phyloP scores from a whole-genome alignment of 805 yeast species.

The Candida piceae region DNA sequence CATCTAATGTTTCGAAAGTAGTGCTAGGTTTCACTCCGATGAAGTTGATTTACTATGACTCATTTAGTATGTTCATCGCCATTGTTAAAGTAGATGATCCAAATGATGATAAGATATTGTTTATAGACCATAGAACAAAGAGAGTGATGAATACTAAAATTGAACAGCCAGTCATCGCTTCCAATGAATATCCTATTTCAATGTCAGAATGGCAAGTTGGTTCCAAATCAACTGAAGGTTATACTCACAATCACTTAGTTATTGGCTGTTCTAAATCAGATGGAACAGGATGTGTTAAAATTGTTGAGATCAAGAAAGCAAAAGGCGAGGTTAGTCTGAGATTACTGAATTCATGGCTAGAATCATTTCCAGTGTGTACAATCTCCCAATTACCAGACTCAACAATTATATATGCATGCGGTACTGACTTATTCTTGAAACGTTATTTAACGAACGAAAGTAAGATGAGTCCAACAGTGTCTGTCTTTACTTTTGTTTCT shows the following conservation, averaged over 20 bases:
- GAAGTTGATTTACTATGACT: constrained; percentile 22
- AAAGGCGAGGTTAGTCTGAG: constrained; percentile 11
- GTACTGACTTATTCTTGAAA: constrained; percentile 10
- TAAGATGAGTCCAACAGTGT: constrained; percentile 17
- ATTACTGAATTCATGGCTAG: constrained; percentile 15
- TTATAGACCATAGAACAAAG: constrained; percentile 21
- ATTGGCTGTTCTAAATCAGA: constrained; percentile 28
- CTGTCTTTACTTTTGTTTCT: constrained; percentile 10
- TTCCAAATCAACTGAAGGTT: constrained; percentile 12
- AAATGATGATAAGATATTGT: constrained; percentile 12
- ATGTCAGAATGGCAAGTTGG: constrained; percentile 32
- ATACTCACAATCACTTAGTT: constrained; percentile 24
- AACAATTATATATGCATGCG: constrained; percentile 20
- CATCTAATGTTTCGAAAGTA: constrained; percentile 20
- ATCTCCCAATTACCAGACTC: constrained; percentile 22
- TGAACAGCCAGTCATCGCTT: constrained; percentile 7
- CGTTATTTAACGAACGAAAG: constrained; percentile 16
- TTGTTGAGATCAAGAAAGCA: constrained; percentile 23
- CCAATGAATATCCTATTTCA: constrained; percentile 25
- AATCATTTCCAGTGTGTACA: constrained; percentile 17
- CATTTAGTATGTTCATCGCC: constrained; percentile 18
- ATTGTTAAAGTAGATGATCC: constrained; percentile 8
- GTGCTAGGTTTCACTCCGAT: constrained; percentile 23
- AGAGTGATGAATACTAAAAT: constrained; percentile 3
- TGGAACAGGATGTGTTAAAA: constrained; percentile 22